These are phyloP conservation scores for Lasiosphaeriaceae sp. DNA, from an alignment of 495 filamentous ascomycete species.

Conservation along the genomic window DNA sequence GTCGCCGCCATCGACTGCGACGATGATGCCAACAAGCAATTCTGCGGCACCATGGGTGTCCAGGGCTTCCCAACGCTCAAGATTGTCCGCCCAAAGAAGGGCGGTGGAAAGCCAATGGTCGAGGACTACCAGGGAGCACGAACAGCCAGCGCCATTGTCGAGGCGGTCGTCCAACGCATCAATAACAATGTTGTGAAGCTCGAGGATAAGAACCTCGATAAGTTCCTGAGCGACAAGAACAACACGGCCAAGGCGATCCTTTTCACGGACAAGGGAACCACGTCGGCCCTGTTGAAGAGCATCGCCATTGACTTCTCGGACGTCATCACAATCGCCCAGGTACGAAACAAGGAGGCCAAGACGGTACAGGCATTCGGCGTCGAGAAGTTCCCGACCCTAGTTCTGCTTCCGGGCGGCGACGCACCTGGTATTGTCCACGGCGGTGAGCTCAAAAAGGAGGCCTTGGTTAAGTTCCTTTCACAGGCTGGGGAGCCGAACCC, in stretches of 20 bases:
- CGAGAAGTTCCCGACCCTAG: conserved; percentile 69
- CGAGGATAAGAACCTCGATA: conserved; percentile 72
- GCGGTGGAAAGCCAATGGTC: conserved; percentile 70
- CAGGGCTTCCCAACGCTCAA: conserved; percentile 97
- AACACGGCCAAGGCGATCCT: conserved; percentile 81
- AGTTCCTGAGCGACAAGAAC: conserved; percentile 69
- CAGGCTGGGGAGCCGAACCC: conserved; percentile 75
- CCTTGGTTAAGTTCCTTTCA: conserved; percentile 77
- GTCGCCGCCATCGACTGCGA: conserved; percentile 96
- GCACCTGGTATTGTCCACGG: conserved; percentile 69
- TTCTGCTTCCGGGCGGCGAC: conserved; percentile 72
- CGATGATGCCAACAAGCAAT: conserved; percentile 84
- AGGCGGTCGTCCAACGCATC: conserved; percentile 80
- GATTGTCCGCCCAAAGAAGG: conserved; percentile 79
- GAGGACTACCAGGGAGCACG: conserved; percentile 90
- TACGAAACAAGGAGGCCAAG: conserved; percentile 74
- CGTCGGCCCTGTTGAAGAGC: conserved; percentile 74
- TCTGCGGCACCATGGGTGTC: conserved; percentile 86
- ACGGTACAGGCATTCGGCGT: conserved; percentile 73
- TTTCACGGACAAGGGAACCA: conserved; percentile 92
- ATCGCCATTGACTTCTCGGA: conserved; percentile 91
- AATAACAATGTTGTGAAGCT: conserved; percentile 91
- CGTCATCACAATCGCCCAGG: conserved; percentile 74
- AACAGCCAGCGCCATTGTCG: conserved; percentile 79
- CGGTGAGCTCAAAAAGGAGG: conserved; percentile 81